Base-by-base conservation (phyloP, 495 filamentous ascomycete species). In the Hypoxylon rickii region DNA sequence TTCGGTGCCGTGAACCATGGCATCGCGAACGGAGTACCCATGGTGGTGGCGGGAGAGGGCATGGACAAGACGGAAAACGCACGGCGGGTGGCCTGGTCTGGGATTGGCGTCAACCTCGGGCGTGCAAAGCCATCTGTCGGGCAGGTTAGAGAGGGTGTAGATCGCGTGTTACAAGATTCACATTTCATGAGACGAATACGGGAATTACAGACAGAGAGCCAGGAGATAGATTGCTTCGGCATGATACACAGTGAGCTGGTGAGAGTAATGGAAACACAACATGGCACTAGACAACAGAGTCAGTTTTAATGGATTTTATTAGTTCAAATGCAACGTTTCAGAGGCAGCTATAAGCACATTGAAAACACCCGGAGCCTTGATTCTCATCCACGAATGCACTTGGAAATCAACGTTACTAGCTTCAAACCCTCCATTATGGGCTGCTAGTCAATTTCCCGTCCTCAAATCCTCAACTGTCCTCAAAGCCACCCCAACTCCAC, bases 1-100 rank as follows among this genome's bases (percentile, higher is more conserved):
- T 76, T 73, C 44, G 71, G 71, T 21, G 67, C 66, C 4, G 64
- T 75, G 58, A 67, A 66, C 57, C 73, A 73, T 22, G 70, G 67
- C 15, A 47, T 76, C 40, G 65, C 66, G 40, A 66, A 73, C 51
- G 71, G 68, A 5, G 66, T 70, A 15, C 71, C 73, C 12, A 70
- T 75, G 68, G 64, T 76, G 0, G 52, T 72, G 6, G 73, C 70
- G 1, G 73, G 73, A 15, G 62, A 65, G 42, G 55, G 58, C 1
- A 64, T 69, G 47, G 73, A 76, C 46, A 76, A 76, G 66, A 51
- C 43, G 29, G 73, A 76, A 37, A 66, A 67, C 19, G 48, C 50
- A 13, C 31, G 45, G n/a, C 51, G 72, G 11, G 66, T 69, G 3
- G 71, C 66, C 16, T 73, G 57, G 51, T 46, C 58, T 0, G 73